These are phyloP conservation scores for Spizellomyces punctatus DNA, from an alignment of 192 early-diverging fungal species.

Conservation along the genomic window DNA sequence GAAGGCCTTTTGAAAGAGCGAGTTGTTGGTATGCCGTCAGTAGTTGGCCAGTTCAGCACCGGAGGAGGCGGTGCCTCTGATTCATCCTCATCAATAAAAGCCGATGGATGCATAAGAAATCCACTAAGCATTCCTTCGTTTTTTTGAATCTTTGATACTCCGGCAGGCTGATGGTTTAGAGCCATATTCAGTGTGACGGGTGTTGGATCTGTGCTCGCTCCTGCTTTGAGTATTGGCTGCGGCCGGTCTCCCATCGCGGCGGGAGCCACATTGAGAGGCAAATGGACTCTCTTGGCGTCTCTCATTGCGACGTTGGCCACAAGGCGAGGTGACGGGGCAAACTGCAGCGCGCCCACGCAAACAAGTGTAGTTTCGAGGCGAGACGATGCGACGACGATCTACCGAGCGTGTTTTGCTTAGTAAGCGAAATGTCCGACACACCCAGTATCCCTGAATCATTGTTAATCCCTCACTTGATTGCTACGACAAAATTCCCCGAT, in stretches of 20 bases:
- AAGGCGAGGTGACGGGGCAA: too few species aligned
- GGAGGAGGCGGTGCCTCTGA: conserved; percentile 12
- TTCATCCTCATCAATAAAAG: conserved; percentile 27
- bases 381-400: background rate
- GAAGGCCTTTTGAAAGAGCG: conserved; percentile 27
- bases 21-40: conserved; percentile 31
- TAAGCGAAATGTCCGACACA: conserved; percentile 1
- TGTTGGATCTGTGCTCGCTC: too few species aligned
- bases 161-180: too few species aligned
- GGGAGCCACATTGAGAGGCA: background rate
- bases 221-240: background rate
- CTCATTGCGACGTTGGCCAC: background rate
- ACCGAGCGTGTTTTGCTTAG: background rate
- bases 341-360: too few species aligned
- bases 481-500: too few species aligned
- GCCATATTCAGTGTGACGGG: too few species aligned
- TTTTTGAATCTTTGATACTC: background rate
- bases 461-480: too few species aligned
- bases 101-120: conserved; percentile 34
- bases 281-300: background rate
- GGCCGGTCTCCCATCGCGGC: background rate
- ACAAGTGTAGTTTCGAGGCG: too few species aligned
- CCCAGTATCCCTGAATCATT: too few species aligned
- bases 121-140: conserved; percentile 40
- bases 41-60: conserved; percentile 11